A percentile compares a stretch with the other conserved stretches of the same genome.
phyloP scores from a whole-genome alignment of 73 alveolate species.

The Paramecium biaurelia region DNA sequence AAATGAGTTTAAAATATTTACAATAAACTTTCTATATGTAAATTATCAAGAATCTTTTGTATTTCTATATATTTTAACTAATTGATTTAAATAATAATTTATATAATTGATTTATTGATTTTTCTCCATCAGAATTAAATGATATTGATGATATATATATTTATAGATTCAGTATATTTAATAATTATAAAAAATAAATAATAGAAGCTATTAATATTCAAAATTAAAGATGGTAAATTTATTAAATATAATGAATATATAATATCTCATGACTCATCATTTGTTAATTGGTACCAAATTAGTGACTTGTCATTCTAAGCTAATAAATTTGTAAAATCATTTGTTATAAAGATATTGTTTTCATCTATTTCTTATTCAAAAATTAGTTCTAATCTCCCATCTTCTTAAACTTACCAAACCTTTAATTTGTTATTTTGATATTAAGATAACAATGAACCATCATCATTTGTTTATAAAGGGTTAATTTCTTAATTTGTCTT shows the following conservation, averaged over 20 bases:
- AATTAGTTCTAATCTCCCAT: not conserved
- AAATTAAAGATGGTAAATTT: not conserved
- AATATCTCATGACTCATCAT: not conserved
- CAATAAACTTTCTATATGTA: too few species aligned
- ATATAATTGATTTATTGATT: too few species aligned
- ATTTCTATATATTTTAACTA: too few species aligned
- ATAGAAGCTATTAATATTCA: too few species aligned
- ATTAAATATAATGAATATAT: not conserved
- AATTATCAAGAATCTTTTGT: too few species aligned
- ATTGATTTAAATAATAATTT: too few species aligned
- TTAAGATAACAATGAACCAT: not conserved
- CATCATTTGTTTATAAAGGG: not conserved
- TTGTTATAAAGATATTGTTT: not conserved
- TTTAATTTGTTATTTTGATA: not conserved
- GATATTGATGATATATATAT: too few species aligned
- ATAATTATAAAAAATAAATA: too few species aligned
- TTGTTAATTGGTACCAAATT: not conserved
- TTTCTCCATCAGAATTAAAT: too few species aligned
- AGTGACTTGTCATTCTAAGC: not conserved
- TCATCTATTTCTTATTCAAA: not conserved
- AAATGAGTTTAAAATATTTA: too few species aligned
- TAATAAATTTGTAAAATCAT: not conserved
- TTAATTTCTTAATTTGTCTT: not conserved
- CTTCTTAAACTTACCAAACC: not conserved
- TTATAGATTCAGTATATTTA: too few species aligned